phyloP scores from a whole-genome alignment of 1,284 basidiomycete genomes.

The Puccinia triticina region DNA sequence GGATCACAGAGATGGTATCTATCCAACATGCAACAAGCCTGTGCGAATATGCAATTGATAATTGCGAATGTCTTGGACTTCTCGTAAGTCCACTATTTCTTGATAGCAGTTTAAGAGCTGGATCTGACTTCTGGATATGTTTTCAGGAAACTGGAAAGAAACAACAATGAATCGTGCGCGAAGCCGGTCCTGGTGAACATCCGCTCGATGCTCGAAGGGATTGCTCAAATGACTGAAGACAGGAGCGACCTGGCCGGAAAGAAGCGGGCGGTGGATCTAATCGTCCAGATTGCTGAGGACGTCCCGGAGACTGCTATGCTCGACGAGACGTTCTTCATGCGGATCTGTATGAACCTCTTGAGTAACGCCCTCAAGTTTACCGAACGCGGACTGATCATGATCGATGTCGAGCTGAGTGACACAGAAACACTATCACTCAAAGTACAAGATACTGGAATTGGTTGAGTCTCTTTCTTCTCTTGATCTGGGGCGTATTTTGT shows the following conservation, averaged over 20 bases:
- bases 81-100: constrained; percentile 51
- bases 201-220: constrained; percentile 37
- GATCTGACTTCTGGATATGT: constrained; percentile 37
- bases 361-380: constrained; percentile 55
- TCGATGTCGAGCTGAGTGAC: constrained; percentile 40
- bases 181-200: constrained; percentile 40
- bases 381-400: constrained; percentile 53
- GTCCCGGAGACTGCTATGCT: constrained; percentile 53
- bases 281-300: constrained; percentile 53
- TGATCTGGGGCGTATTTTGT: not conserved
- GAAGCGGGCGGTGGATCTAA: constrained; percentile 52
- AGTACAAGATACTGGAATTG: constrained; percentile 54
- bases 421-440: constrained; percentile 51
- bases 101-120: constrained; percentile 13
- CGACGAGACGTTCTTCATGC: constrained; percentile 54
- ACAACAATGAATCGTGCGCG: constrained; percentile 42
- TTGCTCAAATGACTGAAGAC: constrained; percentile 49
- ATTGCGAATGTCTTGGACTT: constrained; percentile 55
- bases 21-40: constrained; percentile 53
- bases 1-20: constrained; percentile 50
- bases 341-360: constrained; percentile 55
- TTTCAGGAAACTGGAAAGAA: constrained; percentile 45
- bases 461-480: constrained; percentile 6
- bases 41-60: constrained; percentile 54
- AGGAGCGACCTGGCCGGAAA: constrained; percentile 43